These are phyloP conservation scores for Trapa bicornis DNA, from an alignment of 345 rosid species.

Conservation along the genomic window DNA sequence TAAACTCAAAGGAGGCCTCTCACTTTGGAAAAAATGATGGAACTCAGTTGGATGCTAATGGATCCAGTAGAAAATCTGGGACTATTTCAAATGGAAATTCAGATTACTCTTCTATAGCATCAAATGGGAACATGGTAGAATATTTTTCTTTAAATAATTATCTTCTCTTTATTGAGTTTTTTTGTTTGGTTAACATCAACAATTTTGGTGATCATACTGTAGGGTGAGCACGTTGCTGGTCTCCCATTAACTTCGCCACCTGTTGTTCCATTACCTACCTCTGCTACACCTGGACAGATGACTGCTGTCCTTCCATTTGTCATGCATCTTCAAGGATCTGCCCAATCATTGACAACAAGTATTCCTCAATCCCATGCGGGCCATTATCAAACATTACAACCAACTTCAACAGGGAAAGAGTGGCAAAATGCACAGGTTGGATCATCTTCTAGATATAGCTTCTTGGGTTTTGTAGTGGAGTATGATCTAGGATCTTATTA, in stretches of 20 bases:
- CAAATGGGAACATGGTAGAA: constrained; percentile 48
- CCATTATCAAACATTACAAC: constrained; percentile 39
- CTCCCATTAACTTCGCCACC: constrained; percentile 45
- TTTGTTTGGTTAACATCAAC: too few relatives aligned
- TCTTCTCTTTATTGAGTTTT: neutral
- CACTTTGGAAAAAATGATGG: constrained; percentile 45
- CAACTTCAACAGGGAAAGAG: constrained; percentile 35
- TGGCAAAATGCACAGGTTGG: constrained; percentile 72
- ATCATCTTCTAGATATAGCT: neutral
- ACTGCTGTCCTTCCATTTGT: constrained; percentile 59
- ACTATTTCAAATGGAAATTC: constrained; percentile 39
- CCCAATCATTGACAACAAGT: constrained; percentile 54
- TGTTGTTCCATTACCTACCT: constrained; percentile 49
- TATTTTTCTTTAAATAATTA: neutral
- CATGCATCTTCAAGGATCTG: constrained; percentile 64
- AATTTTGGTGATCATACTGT: constrained; percentile 1
- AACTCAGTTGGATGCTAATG: constrained; percentile 42
- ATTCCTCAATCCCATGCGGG: constrained; percentile 48
- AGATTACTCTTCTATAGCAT: constrained; percentile 33
- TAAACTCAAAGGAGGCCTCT: constrained; percentile 34
- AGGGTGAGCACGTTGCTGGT: constrained; percentile 41
- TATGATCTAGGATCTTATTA: neutral
- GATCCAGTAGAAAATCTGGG: constrained; percentile 22
- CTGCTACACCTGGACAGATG: constrained; percentile 68
- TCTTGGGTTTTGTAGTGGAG: constrained; percentile 1